Conservation (phyloP, 768 basidiomycete genomes). For the Phaffia tasmanica region DNA sequence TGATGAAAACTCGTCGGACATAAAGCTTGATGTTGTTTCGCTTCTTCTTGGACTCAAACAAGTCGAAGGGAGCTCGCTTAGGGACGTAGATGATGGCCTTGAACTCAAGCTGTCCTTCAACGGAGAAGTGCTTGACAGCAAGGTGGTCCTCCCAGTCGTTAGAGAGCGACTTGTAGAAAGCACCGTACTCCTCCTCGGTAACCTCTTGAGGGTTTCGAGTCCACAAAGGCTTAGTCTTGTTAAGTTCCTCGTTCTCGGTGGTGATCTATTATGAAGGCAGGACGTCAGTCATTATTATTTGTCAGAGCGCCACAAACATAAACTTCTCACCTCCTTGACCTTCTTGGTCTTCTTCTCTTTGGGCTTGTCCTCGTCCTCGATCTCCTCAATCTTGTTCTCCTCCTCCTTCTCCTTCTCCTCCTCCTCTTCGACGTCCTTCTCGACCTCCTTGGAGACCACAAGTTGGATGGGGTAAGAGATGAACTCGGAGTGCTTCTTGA, state of each 20-base stretch:
- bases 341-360: conserved; percentile 91
- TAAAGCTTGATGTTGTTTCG: conserved; percentile 99
- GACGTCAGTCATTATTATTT: background rate
- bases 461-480: conserved; percentile 99
- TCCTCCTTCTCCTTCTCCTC: conserved; percentile 74
- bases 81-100: conserved; percentile 97
- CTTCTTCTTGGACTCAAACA: conserved; percentile 99
- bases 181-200: conserved; percentile 76
- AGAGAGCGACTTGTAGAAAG: conserved; percentile 99
- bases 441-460: conserved; percentile 96
- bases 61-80: conserved; percentile 96
- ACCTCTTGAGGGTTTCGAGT: conserved; percentile 92
- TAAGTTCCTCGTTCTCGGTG: conserved; percentile 89
- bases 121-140: conserved; percentile 99
- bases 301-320: background rate
- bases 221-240: conserved; percentile 99
- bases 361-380: conserved; percentile 59
- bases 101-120: conserved; percentile 99
- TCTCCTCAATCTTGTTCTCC: conserved; percentile 47
- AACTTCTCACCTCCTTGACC: conserved; percentile 54
- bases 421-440: conserved; percentile 51
- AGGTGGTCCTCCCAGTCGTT: conserved; percentile 99
- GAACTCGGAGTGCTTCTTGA: conserved; percentile 99
- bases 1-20: conserved; percentile 99
- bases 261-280: conserved; percentile 40